These are phyloP conservation scores for Kalmusia sp. DNA, from an alignment of 2,329 filamentous ascomycete species.

Conservation along the genomic window DNA sequence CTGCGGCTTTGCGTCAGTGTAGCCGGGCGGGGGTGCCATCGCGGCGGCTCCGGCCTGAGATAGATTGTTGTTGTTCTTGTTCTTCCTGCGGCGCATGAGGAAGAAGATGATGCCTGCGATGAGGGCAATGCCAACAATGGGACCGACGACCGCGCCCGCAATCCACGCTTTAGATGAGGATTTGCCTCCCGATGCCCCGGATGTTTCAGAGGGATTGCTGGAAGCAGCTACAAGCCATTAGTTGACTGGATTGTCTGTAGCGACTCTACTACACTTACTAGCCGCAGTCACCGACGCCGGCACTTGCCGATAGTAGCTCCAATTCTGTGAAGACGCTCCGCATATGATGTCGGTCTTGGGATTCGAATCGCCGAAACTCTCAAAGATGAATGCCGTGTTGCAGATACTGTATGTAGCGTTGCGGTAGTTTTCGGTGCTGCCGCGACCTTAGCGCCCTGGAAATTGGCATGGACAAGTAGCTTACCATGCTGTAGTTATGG, in stretches of 20 bases:
- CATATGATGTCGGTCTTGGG: conserved; percentile 39
- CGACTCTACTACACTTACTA: conserved; percentile 2
- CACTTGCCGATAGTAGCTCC: conserved; percentile 35
- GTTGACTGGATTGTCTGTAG: not conserved
- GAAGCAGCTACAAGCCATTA: not conserved
- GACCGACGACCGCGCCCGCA: conserved; percentile 35
- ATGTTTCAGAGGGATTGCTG: not conserved
- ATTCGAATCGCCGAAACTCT: conserved; percentile 33
- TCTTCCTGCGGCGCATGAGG: conserved; percentile 32
- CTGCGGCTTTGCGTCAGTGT: conserved; percentile 14
- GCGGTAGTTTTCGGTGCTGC: conserved; percentile 32
- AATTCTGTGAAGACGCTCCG: conserved; percentile 27
- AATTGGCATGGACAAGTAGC: not conserved
- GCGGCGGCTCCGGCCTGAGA: conserved; percentile 8
- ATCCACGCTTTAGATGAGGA: conserved; percentile 38
- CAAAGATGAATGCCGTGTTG: conserved; percentile 40
- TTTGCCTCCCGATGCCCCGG: not conserved
- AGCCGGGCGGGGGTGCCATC: conserved; percentile 8
- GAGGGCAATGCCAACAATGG: conserved; percentile 32
- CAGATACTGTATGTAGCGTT: conserved; percentile 28
- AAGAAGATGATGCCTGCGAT: conserved; percentile 30
- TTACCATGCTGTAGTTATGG: conserved; percentile 35
- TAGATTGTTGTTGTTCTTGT: conserved; percentile 10
- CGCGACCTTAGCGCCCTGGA: conserved; percentile 1
- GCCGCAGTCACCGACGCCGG: conserved; percentile 24